Evolutionary conservation across 352 stramenopile species (phyloP), one percentile per base, ranked within the genome.

Genomic region (Globisporangium nagaii): DNA sequence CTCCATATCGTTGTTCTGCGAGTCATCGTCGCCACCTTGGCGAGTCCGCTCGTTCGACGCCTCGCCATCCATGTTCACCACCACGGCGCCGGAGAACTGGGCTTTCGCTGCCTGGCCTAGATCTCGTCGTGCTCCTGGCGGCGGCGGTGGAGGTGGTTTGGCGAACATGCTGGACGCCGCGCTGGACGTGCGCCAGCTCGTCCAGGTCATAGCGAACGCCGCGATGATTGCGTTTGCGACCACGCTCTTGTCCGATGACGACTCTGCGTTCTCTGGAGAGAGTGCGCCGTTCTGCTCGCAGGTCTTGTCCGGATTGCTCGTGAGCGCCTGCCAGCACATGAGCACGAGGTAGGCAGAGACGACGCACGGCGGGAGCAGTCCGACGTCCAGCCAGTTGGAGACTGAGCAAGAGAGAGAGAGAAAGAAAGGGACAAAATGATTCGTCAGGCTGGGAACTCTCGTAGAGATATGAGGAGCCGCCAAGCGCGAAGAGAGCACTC

Each of bases 271-370:
- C 22, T 48, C 27, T 15, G 31, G 24, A 25, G 19, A 28, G 13
- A 35, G 13, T 28, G 40, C 32, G 13, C 40, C 54, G 1, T 63
- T 46, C 15, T 46, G 20, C 36, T 83, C 62, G 27, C 75, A 87
- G 2, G 62, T 63, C 50, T 77, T 77, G 45, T 76, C 44, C 0
- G 75, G 73, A 32, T 85, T 81, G 43, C 73, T 88, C 13, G 63
- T 72, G 8, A 92, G 58, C 7, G 81, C 73, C 58, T 88, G 73
- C 81, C 81, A 92, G 62, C 79, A 90, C 70, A 88, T 77, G 32
- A 86, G 62, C 19, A 90, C 75, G 17, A 91, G 53, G 36, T 92
- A 92, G 4, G 73, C 71, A 1, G 72, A 75, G 19, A 96, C 79
- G 30, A 84, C 67, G 36, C 84, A 89, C 0, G 86, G 80, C 25